Base-by-base conservation (phyloP, 192 early-diverging fungal species). In the Backusella macrospora region DNA sequence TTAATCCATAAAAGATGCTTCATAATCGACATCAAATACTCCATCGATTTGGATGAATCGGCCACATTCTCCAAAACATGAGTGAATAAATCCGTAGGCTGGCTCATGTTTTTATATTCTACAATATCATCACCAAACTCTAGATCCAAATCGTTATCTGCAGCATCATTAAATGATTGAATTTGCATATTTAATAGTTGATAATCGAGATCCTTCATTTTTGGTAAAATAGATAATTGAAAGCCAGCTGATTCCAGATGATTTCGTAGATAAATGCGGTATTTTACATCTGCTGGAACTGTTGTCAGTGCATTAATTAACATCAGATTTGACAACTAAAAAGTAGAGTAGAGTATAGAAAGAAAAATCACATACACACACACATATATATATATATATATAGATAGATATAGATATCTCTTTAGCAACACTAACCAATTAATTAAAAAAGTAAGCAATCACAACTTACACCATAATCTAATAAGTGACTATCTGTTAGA, bases 241-340 rank as follows among this genome's bases (percentile, higher is more conserved):
- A 93, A 78, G 3, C 93, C 93, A 47, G 86, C 85, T 3, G 88
- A 88, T 8, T 90, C 86, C 45, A 94, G 72, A 76, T 91, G 89
- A 70, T 88, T 91, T 68, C 93, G 82, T 62, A 91, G 82, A 71
- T 92, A 88, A 47, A 91, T 85, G 62, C 91, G 86, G 73, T 88
- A 78, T n/a, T 90, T 88, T 40, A 92, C 85, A 65, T 94, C 91
- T 65, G 90, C 86, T 7, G 88, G 87, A 13, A 91, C 88, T 45
- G 88, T 88, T 4, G 92, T 83, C 0, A 94, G 73, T 9, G 91
- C 86, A 69, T 94, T 94, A 74, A 92, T 82, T 29, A 94, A 82
- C 23, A 94, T 87, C 84, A 94, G 84, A 76, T 89, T 90, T n/a
- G 91, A 89, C n/a, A 94, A 81, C 83, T 87, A 85, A 48, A 9